These are phyloP conservation scores for Phytophthora pini DNA, from an alignment of 352 stramenopile genomes.

Conservation along the genomic window DNA sequence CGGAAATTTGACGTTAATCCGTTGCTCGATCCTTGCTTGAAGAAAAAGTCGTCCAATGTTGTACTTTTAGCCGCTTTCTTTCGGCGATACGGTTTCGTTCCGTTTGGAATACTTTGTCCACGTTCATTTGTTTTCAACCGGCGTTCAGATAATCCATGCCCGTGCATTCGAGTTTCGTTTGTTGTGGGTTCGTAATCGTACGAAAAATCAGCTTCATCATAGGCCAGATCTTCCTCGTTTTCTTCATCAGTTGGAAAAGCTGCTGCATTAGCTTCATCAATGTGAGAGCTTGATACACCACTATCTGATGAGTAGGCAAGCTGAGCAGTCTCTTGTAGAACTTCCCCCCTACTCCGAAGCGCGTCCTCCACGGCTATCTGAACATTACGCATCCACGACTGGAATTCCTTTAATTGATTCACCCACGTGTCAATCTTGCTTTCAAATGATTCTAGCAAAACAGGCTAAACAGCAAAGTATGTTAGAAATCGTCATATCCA, in stretches of 20 bases:
- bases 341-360: constrained; percentile 37
- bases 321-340: constrained; percentile 14
- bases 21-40: constrained; percentile 9
- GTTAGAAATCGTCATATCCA: too few relatives aligned
- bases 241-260: constrained; percentile 15
- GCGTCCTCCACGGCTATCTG: constrained; percentile 35
- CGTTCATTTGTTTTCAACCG: background rate
- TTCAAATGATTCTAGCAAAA: constrained; percentile 37
- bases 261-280: background rate
- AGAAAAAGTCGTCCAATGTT: constrained; percentile 51
- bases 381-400: constrained; percentile 61
- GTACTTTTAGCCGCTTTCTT: constrained; percentile 25
- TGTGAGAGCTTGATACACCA: too few relatives aligned
- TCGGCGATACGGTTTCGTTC: constrained; percentile 2
- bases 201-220: constrained; percentile 20
- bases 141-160: background rate
- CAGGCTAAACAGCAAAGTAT: constrained; percentile 20
- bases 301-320: constrained; percentile 32
- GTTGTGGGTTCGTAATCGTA: constrained; percentile 23
- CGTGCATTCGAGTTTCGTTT: too few relatives aligned
- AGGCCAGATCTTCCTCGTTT: background rate
- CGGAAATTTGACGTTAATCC: constrained; percentile 45
- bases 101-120: background rate
- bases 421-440: constrained; percentile 55
- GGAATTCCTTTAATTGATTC: constrained; percentile 51